phyloP scores from a whole-genome alignment of 2,329 filamentous ascomycete species.

The Hypoxylon sp. region DNA sequence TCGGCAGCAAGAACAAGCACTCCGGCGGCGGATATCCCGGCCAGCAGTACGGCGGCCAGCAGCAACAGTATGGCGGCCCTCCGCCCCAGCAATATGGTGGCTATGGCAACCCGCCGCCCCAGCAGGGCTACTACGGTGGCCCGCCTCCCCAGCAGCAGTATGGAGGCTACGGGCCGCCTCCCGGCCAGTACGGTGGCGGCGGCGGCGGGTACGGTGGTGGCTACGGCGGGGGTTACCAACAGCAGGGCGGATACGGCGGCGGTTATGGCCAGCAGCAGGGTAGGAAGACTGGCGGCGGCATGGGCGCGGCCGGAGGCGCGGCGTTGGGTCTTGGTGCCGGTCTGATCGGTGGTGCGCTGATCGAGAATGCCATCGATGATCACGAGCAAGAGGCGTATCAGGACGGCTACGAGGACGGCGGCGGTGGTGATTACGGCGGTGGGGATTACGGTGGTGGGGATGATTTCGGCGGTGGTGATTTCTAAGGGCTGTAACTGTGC shows the following conservation, averaged over 20 bases:
- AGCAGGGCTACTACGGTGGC: conserved; percentile 52
- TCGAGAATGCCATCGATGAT: conserved; percentile 75
- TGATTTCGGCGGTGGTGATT: conserved; percentile 54
- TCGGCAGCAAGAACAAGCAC: conserved; percentile 50
- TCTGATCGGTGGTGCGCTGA: conserved; percentile 79
- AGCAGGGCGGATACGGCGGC: conserved; percentile 40
- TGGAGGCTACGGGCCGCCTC: conserved; percentile 48
- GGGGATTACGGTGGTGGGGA: conserved; percentile 55
- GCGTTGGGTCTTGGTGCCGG: conserved; percentile 85
- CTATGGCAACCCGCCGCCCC: conserved; percentile 50
- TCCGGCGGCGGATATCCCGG: conserved; percentile 51
- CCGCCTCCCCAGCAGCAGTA: conserved; percentile 54
- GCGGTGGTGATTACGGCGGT: conserved; percentile 51
- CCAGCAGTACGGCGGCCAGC: conserved; percentile 49
- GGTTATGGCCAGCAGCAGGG: conserved; percentile 46
- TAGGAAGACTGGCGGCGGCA: conserved; percentile 59
- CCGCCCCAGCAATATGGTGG: conserved; percentile 51
- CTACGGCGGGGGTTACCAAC: conserved; percentile 4
- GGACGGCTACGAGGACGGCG: conserved; percentile 61
- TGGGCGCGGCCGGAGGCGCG: conserved; percentile 79
- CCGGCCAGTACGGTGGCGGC: conserved; percentile 44
- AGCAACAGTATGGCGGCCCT: conserved; percentile 46
- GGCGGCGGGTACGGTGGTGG: conserved; percentile 47
- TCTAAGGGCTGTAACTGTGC: conserved; percentile 47
- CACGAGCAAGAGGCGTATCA: conserved; percentile 69